Evolutionary conservation across 2,329 filamentous ascomycete genomes (phyloP).

Genomic region (Talaromyces pinophilus): DNA sequence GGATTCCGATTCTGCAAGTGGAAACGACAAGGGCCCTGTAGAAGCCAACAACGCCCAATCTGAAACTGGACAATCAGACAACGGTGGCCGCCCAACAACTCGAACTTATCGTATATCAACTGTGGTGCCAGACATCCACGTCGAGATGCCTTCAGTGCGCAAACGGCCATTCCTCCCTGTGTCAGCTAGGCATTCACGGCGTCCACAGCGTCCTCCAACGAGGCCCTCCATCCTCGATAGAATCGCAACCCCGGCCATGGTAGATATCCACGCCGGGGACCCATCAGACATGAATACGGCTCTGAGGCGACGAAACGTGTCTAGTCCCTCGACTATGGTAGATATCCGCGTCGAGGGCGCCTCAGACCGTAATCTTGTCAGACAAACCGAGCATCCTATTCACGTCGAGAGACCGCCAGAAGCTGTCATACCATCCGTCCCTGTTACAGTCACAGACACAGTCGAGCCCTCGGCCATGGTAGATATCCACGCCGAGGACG

Average conservation of each 20-base stretch:
- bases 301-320: neutral
- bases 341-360: neutral
- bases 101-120: neutral
- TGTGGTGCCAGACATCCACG: neutral
- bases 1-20: neutral
- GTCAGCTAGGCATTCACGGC: neutral
- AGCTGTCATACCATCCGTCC: neutral
- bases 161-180: neutral
- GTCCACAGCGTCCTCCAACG: neutral
- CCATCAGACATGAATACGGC: neutral
- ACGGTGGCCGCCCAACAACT: neutral
- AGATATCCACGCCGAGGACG: slow-evolving; percentile 6
- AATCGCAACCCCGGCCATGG: neutral
- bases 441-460: neutral
- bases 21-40: neutral
- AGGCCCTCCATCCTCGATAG: neutral
- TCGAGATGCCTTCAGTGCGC: neutral
- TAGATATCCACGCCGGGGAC: neutral
- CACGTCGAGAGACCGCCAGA: neutral
- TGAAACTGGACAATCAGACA: neutral
- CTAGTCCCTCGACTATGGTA: neutral
- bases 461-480: neutral
- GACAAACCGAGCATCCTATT: neutral
- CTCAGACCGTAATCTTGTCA: neutral
- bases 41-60: neutral